Evolutionary conservation across 2,329 filamentous ascomycete genomes (phyloP), one percentile per base, ranked within the genome.

Genomic region (Rhinocladiella mackenziei): DNA sequence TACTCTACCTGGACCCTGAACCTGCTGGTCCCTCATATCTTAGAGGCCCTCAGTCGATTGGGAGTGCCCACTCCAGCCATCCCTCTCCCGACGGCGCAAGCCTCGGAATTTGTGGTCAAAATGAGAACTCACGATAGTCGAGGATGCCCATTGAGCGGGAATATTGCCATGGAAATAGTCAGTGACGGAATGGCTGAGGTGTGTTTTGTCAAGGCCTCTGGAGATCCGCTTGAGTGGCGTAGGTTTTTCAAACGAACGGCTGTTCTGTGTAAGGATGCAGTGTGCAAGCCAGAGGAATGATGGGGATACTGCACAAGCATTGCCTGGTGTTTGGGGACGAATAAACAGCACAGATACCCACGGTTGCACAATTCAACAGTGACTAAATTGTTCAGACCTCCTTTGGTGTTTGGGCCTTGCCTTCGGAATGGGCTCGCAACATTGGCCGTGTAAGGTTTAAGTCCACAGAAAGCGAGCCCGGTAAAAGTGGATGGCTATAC

Each of bases 201-300:
- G 19, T 77, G 88, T 39, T 97, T 98, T 62, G 78, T 94, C 55
- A 98, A 98, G 69, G 77, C 86, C 41, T 96, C 95, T 69, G 92
- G 92, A 4, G 92, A 98, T 70, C 92, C 92, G 4, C 69, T 98
- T 37, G 91, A 97, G 70, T 98, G 94, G 92, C 79, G 92, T 49
- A 75, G 92, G 23, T 88, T 98, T 63, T 98, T 98, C 74, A 98
- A 98, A 69, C 89, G 88, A 65, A 78, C 96, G n/a, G 86, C 86
- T 20, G 74, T 94, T 52, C 72, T 91, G 48, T 94, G 89, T 68
- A 86, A 86, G 61, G 88, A 95, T 61, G 88, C 81, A 6, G 83
- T 97, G 32, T 86, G 81, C 62, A 75, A 74, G 54, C 78, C 77
- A 34, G 70, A 76, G 45, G 58, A 59, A 42, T 69, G 45, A 45